Evolutionary conservation across 2,329 filamentous ascomycete genomes (phyloP).

Genomic region (Aspergillus luchuensis): DNA sequence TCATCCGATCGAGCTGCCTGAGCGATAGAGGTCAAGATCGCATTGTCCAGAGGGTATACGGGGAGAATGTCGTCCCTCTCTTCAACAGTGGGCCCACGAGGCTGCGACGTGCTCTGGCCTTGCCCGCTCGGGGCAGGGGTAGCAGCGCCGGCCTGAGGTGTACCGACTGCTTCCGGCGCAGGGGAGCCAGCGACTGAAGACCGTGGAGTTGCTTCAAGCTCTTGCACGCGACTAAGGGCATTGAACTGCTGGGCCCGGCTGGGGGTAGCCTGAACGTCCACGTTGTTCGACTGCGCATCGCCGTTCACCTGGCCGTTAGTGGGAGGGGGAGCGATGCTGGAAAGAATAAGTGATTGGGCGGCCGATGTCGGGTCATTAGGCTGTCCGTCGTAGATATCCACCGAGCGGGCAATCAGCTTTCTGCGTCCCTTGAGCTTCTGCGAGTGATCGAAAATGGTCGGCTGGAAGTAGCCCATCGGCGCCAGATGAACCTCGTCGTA

Average conservation of each 20-base stretch:
- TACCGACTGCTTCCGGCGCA: constrained; percentile 73
- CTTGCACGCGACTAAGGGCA: constrained; percentile 68
- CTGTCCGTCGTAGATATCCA: constrained; percentile 89
- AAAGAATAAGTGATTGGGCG: constrained; percentile 72
- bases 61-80: constrained; percentile 79
- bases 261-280: constrained; percentile 47
- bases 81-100: constrained; percentile 51
- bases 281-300: constrained; percentile 38
- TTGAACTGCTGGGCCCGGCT: constrained; percentile 64
- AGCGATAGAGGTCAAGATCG: constrained; percentile 85
- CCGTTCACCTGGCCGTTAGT: constrained; percentile 33
- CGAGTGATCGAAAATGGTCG: constrained; percentile 79
- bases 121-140: constrained; percentile 43
- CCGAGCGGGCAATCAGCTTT: constrained; percentile 81
- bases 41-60: constrained; percentile 78
- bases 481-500: constrained; percentile 97
- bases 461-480: constrained; percentile 91
- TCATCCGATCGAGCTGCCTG: constrained; percentile 87
- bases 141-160: constrained; percentile 57
- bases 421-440: constrained; percentile 77
- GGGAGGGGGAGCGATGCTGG: constrained; percentile 50
- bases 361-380: constrained; percentile 87
- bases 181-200: constrained; percentile 88
- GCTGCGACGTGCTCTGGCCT: constrained; percentile 36
- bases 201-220: constrained; percentile 73